phyloP scores from a whole-genome alignment of 2,329 filamentous ascomycete genomes.

The Beauveria pseudobassiana region DNA sequence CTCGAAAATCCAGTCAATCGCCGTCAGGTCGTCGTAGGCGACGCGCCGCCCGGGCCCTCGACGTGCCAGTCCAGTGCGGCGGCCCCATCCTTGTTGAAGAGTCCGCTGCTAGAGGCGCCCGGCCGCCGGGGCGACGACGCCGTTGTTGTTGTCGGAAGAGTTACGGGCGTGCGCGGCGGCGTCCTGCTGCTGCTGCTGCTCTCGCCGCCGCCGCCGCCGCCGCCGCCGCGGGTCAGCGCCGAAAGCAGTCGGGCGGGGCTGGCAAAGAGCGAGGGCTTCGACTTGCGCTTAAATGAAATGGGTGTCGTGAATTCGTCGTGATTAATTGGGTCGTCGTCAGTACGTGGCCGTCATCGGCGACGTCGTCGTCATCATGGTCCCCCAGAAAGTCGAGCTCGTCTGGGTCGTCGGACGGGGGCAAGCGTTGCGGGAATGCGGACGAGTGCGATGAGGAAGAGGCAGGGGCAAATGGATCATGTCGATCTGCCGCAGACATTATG shows the following conservation, averaged over 20 bases:
- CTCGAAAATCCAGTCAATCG: constrained; percentile 99
- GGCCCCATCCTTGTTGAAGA: constrained; percentile 19
- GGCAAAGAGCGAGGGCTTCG: constrained; percentile 42
- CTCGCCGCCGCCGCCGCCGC: constrained; percentile 8
- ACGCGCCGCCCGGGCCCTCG: constrained; percentile 81
- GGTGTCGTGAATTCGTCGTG: constrained; percentile 40
- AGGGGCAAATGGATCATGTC: constrained; percentile 27
- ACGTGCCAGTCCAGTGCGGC: constrained; percentile 74
- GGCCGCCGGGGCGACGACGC: neutral
- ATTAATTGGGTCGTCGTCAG: constrained; percentile 49
- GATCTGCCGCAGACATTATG: constrained; percentile 34
- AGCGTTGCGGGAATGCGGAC: constrained; percentile 15
- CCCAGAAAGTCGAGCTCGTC: constrained; percentile 41
- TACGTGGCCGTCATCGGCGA: constrained; percentile 25
- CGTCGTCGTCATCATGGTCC: constrained; percentile 31
- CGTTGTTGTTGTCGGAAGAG: neutral
- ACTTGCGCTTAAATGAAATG: constrained; percentile 66
- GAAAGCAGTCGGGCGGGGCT: constrained; percentile 41
- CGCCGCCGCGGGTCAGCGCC: constrained; percentile 34
- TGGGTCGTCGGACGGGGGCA: constrained; percentile 28
- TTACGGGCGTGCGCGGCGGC: constrained; percentile 9
- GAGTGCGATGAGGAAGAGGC: constrained; percentile 29
- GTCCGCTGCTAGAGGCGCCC: neutral
- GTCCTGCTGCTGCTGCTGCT: constrained; percentile 16
- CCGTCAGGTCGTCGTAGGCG: constrained; percentile 91